Evolutionary conservation across 1,139 yeast species (phyloP).

Genomic region (Pichia cactophila): DNA sequence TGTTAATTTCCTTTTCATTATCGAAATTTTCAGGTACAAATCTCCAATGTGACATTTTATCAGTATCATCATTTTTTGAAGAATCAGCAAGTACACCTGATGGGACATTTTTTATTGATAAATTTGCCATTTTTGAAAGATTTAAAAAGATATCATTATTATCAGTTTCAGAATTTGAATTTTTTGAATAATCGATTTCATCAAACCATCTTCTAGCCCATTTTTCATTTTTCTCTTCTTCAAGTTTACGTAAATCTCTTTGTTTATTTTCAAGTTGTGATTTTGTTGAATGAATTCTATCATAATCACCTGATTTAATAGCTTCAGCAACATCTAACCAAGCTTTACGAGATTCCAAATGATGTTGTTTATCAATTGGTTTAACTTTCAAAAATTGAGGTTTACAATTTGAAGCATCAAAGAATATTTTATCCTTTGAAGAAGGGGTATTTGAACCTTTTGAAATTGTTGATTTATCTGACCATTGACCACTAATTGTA

Average conservation of each 20-base stretch:
- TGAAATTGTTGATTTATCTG: slow-evolving; percentile 52
- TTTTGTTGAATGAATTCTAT: slow-evolving; percentile 66
- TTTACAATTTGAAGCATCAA: slow-evolving; percentile 51
- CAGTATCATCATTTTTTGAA: slow-evolving; percentile 17
- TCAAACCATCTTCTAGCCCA: slow-evolving; percentile 85
- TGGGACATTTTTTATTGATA: slow-evolving; percentile 58
- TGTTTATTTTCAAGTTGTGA: slow-evolving; percentile 73
- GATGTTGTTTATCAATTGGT: slow-evolving; percentile 69
- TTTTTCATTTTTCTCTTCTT: slow-evolving; percentile 47
- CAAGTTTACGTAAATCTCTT: slow-evolving; percentile 70
- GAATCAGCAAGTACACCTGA: slow-evolving; percentile 43
- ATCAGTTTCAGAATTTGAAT: neutral
- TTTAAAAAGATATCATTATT: slow-evolving; percentile 32
- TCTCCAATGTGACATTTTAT: slow-evolving; percentile 59
- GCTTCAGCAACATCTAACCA: slow-evolving; percentile 91
- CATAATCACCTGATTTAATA: slow-evolving; percentile 63
- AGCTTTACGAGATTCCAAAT: slow-evolving; percentile 72
- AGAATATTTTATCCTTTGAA: slow-evolving; percentile 37
- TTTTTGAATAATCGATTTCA: slow-evolving; percentile 33
- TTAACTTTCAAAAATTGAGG: slow-evolving; percentile 62
- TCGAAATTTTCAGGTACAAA: slow-evolving; percentile 47
- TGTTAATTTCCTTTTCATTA: slow-evolving; percentile 46
- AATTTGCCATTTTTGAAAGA: slow-evolving; percentile 46
- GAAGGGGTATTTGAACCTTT: slow-evolving; percentile 32
- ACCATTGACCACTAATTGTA: slow-evolving; percentile 90